Evolutionary conservation across 2,329 filamentous ascomycete genomes (phyloP), one percentile per base, ranked within the genome.

Genomic region (Aspergillus hortae): DNA sequence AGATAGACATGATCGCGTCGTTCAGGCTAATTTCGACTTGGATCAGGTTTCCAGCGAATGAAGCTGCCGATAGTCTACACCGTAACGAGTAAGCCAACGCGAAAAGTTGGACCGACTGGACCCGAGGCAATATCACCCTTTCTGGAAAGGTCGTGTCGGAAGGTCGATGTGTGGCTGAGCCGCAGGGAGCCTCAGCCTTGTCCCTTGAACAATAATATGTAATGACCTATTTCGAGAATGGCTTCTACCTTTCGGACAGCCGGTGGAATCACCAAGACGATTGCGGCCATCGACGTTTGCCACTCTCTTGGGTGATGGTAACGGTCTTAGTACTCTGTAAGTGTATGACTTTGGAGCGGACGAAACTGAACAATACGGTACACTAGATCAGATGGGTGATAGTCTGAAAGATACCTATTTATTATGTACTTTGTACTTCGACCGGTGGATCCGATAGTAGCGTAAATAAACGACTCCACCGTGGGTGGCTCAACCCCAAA

Each of bases 101-200:
- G 57, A 57, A 58, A 58, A 54, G 40, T 36, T 30, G 23, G 23
- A 52, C 43, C 43, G 38, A 44, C 30, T 48, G 49, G 46, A 36
- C 45, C 51, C 54, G 55, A 61, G 57, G 56, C 57, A 62, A 62
- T 55, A 61, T 62, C 36, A 56, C 61, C 54, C 23, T 15, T 55
- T 65, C 57, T 21, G 61, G 63, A 52, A 60, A 57, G 46, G 61
- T 44, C 43, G 41, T 49, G 41, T 52, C 36, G 44, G 40, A 23
- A 6, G 4, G 23, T 23, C 23, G 49, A 48, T 40, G 49, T 47
- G 49, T 42, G 54, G 58, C 27, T 30, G 59, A 60, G 53, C 51
- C 48, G 58, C 57, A 61, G 65, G 64, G 64, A 55, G 61, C 53
- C 60, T 63, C 58, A 68, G 61, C 64, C 65, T 19, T 19, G 19